These are phyloP conservation scores for Fusarium caatingaense DNA, from an alignment of 2,329 filamentous ascomycete species.

Conservation along the genomic window DNA sequence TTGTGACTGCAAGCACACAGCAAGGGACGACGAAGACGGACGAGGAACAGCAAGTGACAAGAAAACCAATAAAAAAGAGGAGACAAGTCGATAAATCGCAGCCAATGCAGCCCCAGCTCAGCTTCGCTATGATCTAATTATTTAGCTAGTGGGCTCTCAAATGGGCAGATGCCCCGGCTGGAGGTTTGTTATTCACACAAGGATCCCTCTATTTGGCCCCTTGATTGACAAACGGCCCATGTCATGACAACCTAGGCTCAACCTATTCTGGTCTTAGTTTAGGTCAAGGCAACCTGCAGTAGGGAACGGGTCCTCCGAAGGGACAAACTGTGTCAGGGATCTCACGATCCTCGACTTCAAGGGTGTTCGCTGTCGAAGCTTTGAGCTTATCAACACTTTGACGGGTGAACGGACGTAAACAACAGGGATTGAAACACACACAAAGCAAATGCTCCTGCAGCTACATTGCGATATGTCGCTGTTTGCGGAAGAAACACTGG, in stretches of 20 bases:
- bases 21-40: slow-evolving; percentile 29
- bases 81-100: slow-evolving; percentile 27
- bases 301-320: slow-evolving; percentile 30
- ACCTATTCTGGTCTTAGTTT: slow-evolving; percentile 2
- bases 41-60: slow-evolving; percentile 21
- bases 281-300: neutral
- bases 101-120: slow-evolving; percentile 4
- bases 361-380: slow-evolving; percentile 8
- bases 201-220: slow-evolving; percentile 26
- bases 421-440: slow-evolving; percentile 10
- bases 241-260: slow-evolving; percentile 13
- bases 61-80: slow-evolving; percentile 37
- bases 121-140: slow-evolving; percentile 38
- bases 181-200: slow-evolving; percentile 31
- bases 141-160: slow-evolving; percentile 30
- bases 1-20: slow-evolving; percentile 11
- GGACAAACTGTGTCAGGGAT: slow-evolving; percentile 28
- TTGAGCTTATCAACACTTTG: neutral
- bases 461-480: neutral
- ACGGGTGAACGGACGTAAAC: slow-evolving; percentile 1
- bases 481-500: slow-evolving; percentile 13
- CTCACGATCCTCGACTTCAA: slow-evolving; percentile 20
- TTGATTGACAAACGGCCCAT: slow-evolving; percentile 32
- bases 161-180: slow-evolving; percentile 25
- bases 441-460: neutral